Conservation (phyloP, 768 basidiomycete genomes). For the Sutorius australiensis region DNA sequence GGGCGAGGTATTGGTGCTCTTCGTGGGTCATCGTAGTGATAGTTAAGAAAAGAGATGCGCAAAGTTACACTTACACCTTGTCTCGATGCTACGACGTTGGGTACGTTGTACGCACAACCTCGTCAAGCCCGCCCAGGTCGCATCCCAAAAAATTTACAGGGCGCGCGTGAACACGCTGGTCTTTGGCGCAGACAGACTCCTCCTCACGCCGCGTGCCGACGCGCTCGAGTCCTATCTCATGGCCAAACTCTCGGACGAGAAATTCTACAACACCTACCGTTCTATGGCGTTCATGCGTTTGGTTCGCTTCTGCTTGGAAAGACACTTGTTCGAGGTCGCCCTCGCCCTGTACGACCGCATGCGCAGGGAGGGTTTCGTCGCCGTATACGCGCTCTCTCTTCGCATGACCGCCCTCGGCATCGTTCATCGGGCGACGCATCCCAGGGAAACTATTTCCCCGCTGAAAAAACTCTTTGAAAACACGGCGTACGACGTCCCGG, state of each 20-base stretch:
- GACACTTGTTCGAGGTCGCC: slow-evolving; percentile 37
- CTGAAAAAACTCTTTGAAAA: slow-evolving; percentile 17
- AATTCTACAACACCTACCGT: slow-evolving; percentile 29
- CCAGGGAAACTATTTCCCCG: background rate
- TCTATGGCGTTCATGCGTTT: slow-evolving; percentile 35
- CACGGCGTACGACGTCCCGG: slow-evolving; percentile 15
- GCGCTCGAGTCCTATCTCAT: slow-evolving; percentile 22
- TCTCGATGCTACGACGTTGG: slow-evolving; percentile 2
- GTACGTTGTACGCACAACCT: background rate
- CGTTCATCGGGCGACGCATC: slow-evolving; percentile 2
- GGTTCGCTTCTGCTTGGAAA: slow-evolving; percentile 40
- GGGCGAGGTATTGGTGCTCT: slow-evolving; percentile 84
- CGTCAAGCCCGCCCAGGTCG: background rate
- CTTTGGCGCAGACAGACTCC: slow-evolving; percentile 24
- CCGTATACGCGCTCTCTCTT: slow-evolving; percentile 36
- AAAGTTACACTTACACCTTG: background rate
- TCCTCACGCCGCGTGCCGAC: slow-evolving; percentile 19
- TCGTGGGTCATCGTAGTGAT: slow-evolving; percentile 50
- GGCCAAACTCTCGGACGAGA: slow-evolving; percentile 18
- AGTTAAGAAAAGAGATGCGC: background rate
- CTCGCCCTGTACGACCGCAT: slow-evolving; percentile 41
- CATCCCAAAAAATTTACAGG: slow-evolving; percentile 16
- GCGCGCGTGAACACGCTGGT: slow-evolving; percentile 27
- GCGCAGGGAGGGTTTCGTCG: slow-evolving; percentile 37
- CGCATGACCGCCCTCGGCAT: slow-evolving; percentile 38